These are phyloP conservation scores for Hortaea werneckii DNA, from an alignment of 2,329 filamentous ascomycete genomes.

Conservation along the genomic window DNA sequence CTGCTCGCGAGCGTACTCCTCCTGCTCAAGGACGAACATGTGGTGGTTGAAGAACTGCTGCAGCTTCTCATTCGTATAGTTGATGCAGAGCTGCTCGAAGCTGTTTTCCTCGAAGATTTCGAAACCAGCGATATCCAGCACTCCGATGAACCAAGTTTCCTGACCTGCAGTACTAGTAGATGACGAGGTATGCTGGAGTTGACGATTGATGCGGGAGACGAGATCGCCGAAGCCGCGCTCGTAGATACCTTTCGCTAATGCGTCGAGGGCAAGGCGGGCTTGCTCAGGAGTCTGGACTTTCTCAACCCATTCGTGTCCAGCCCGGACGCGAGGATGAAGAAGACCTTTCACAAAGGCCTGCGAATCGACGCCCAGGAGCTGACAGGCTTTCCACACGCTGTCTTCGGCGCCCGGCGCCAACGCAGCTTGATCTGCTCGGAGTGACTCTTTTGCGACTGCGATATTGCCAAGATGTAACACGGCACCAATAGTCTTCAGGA, in stretches of 20 bases:
- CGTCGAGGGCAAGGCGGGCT: constrained; percentile 79
- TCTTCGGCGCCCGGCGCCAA: constrained; percentile 64
- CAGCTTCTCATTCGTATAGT: constrained; percentile 98
- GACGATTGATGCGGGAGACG: constrained; percentile 80
- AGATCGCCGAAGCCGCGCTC: constrained; percentile 91
- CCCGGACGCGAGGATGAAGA: constrained; percentile 87
- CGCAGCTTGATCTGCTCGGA: constrained; percentile 81
- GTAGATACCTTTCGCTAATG: constrained; percentile 92
- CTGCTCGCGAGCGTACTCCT: constrained; percentile 93
- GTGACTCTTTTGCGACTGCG: constrained; percentile 77
- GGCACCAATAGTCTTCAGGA: constrained; percentile 78
- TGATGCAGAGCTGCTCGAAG: constrained; percentile 98
- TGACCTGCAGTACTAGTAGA: constrained; percentile 59
- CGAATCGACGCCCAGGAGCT: constrained; percentile 69
- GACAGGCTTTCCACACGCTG: constrained; percentile 69
- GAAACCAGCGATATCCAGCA: constrained; percentile 97
- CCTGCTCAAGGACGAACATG: constrained; percentile 98
- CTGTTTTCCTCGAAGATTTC: constrained; percentile 98
- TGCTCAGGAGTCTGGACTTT: constrained; percentile 97
- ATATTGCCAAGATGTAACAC: constrained; percentile 93
- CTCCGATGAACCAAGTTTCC: constrained; percentile 91
- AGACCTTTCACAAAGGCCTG: constrained; percentile 83
- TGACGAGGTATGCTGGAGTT: constrained; percentile 64
- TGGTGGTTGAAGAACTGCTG: constrained; percentile 99
- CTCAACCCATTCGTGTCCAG: constrained; percentile 94